These are phyloP conservation scores for Epichloe festucae DNA, from an alignment of 2,329 filamentous ascomycete genomes.

Conservation along the genomic window DNA sequence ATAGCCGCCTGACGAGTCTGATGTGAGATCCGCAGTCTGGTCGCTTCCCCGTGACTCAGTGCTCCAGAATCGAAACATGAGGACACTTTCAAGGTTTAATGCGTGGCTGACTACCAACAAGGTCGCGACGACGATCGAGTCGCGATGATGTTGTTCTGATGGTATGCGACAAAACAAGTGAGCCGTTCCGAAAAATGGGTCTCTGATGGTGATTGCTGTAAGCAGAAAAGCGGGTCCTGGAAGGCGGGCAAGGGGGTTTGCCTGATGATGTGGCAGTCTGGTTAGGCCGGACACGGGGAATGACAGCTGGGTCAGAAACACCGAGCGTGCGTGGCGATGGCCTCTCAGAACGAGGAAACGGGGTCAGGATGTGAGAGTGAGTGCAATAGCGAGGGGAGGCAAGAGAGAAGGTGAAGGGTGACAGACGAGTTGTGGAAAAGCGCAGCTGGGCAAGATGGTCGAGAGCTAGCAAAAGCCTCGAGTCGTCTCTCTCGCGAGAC, in stretches of 20 bases:
- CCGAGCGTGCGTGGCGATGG: conserved; percentile 2
- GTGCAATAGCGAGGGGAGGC: conserved; percentile 2
- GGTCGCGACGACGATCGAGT: not conserved
- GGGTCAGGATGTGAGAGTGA: not conserved
- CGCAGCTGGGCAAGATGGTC: conserved; percentile 14
- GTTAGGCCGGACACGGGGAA: conserved; percentile 11
- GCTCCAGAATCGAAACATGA: conserved; percentile 52
- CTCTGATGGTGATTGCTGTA: conserved; percentile 19
- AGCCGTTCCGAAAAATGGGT: not conserved
- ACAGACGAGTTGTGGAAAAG: conserved; percentile 5
- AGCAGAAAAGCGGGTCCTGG: conserved; percentile 15
- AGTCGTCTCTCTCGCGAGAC: conserved; percentile 14
- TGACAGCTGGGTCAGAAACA: conserved; percentile 1
- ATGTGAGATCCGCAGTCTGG: conserved; percentile 25
- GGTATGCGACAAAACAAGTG: conserved; percentile 6
- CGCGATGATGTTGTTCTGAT: conserved; percentile 8
- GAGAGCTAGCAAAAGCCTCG: conserved; percentile 39
- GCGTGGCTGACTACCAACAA: conserved; percentile 5
- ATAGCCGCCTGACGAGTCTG: conserved; percentile 17
- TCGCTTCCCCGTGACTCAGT: conserved; percentile 46
- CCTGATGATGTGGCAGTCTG: conserved; percentile 8
- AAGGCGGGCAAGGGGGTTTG: conserved; percentile 7
- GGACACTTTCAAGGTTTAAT: conserved; percentile 22
- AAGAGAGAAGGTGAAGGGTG: conserved; percentile 4
- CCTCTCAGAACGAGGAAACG: not conserved